Conservation (phyloP, 768 basidiomycete species). For the Lentinula sp. region DNA sequence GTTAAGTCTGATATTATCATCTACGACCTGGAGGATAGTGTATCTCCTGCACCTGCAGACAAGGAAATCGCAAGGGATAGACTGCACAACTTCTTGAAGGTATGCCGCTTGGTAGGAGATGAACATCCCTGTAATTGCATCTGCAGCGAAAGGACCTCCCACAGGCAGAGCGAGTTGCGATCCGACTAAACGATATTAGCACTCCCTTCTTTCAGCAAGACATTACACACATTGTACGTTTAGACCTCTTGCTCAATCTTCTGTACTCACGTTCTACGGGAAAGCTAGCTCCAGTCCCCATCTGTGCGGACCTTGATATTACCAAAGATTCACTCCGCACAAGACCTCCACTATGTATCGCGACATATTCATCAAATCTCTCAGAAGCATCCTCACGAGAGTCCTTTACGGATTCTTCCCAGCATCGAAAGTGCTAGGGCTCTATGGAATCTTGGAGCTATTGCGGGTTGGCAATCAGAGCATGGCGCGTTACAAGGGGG, state of each 20-base stretch:
- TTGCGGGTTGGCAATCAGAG: conserved; percentile 63
- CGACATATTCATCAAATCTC: conserved; percentile 29
- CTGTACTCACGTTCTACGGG: not conserved
- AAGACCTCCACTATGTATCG: conserved; percentile 55
- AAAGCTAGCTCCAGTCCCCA: conserved; percentile 33
- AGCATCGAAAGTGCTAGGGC: conserved; percentile 83
- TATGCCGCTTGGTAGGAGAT: conserved; percentile 19
- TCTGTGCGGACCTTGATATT: conserved; percentile 66
- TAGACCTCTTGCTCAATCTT: not conserved
- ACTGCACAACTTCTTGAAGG: conserved; percentile 51
- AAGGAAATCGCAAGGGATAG: conserved; percentile 55
- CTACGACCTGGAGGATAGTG: conserved; percentile 88
- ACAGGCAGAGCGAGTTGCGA: conserved; percentile 49
- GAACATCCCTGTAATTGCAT: not conserved
- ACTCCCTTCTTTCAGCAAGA: conserved; percentile 67
- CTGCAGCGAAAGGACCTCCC: conserved; percentile 29
- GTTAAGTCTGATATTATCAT: conserved; percentile 58
- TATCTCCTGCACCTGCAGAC: conserved; percentile 57
- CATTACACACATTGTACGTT: conserved; percentile 49
- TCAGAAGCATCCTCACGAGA: conserved; percentile 17
- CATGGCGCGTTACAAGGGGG: conserved; percentile 45
- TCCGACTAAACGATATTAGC: conserved; percentile 62
- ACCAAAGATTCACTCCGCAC: conserved; percentile 73
- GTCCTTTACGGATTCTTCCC: conserved; percentile 56
- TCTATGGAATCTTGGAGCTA: conserved; percentile 59